Evolutionary conservation across 2,329 filamentous ascomycete species (phyloP).

Genomic region (Colletotrichum sp.): DNA sequence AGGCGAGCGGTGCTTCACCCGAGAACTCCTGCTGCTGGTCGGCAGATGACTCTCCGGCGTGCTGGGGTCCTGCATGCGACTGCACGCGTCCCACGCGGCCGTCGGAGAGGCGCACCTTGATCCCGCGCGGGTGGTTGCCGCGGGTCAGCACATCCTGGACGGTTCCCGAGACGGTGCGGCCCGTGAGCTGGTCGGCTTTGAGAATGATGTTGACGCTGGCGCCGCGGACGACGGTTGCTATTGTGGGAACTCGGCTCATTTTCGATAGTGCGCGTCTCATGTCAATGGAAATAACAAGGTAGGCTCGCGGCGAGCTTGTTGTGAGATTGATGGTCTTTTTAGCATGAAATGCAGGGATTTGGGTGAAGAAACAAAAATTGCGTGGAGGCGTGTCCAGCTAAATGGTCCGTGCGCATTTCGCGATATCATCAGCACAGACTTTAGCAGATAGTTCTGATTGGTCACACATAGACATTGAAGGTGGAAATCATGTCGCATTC

Average conservation of each 20-base stretch:
- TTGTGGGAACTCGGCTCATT: constrained; percentile 45
- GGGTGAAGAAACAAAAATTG: too few relatives aligned
- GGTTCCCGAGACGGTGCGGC: constrained; percentile 69
- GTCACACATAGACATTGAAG: too few relatives aligned
- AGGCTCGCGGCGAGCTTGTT: too few relatives aligned
- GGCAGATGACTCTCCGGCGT: neutral
- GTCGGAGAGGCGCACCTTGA: constrained; percentile 76
- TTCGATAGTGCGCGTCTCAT: neutral
- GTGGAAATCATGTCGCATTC: too few relatives aligned
- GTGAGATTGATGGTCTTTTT: too few relatives aligned
- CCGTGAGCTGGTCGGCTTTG: constrained; percentile 78
- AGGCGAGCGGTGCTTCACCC: neutral
- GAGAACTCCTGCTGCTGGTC: neutral
- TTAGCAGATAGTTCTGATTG: too few relatives aligned
- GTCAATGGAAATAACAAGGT: too few relatives aligned
- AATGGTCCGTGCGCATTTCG: too few relatives aligned
- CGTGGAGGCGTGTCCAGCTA: too few relatives aligned
- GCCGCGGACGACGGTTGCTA: constrained; percentile 61
- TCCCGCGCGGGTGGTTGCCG: constrained; percentile 77
- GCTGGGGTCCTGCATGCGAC: constrained; percentile 46
- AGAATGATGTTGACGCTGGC: constrained; percentile 73
- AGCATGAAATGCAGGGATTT: too few relatives aligned
- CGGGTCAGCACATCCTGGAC: constrained; percentile 72
- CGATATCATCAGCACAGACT: too few relatives aligned
- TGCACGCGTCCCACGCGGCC: constrained; percentile 79